Conservation (phyloP, 2,329 filamentous ascomycete genomes). For the Cladobotryum protrusum region DNA sequence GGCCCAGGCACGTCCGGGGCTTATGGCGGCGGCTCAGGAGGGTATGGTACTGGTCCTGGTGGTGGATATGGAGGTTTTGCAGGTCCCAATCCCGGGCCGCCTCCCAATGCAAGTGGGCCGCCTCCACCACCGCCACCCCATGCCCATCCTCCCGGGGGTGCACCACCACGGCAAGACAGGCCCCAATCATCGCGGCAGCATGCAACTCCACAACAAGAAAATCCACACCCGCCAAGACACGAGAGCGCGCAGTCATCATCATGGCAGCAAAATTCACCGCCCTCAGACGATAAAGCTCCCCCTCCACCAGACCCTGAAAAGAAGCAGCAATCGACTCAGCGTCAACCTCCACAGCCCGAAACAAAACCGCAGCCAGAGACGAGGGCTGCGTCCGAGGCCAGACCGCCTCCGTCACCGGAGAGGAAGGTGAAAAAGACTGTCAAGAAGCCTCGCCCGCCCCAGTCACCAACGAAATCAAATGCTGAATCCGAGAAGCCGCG, state of each 20-base stretch:
- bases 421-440: constrained; percentile 1
- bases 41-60: constrained; percentile 3
- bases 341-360: constrained; percentile 17
- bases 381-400: constrained; percentile 4
- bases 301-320: constrained; percentile 11
- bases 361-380: constrained; percentile 7
- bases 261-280: constrained; percentile 4
- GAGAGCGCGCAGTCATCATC: constrained; percentile 1
- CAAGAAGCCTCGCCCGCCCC: neutral
- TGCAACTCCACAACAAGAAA: constrained; percentile 2
- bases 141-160: neutral
- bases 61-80: constrained; percentile 12
- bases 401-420: constrained; percentile 15
- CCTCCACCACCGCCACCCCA: constrained; percentile 11
- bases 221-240: constrained; percentile 3
- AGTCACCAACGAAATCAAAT: neutral
- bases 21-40: constrained; percentile 3
- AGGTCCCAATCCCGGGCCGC: constrained; percentile 16
- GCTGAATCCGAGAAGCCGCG: constrained; percentile 4
- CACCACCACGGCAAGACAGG: constrained; percentile 10
- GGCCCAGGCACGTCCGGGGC: constrained; percentile 8
- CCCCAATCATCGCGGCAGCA: constrained; percentile 6
- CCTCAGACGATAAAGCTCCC: constrained; percentile 1
- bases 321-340: constrained; percentile 15
- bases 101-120: constrained; percentile 3